Conservation (phyloP, 176 grass and related monocot genomes). For the Ensete ventricosum region DNA sequence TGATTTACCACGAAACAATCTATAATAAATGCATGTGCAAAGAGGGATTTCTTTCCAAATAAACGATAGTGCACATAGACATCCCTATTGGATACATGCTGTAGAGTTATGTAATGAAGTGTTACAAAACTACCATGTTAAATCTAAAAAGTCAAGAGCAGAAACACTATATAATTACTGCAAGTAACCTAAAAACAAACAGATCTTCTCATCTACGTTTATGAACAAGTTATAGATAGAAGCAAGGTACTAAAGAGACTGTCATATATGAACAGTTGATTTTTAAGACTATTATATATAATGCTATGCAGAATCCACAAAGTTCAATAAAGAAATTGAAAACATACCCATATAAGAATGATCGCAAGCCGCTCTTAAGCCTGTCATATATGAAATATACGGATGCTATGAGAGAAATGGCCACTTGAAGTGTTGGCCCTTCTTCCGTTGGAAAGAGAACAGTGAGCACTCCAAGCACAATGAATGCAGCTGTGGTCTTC, state of each 20-base stretch:
- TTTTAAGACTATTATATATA: background rate
- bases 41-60: too few relatives aligned
- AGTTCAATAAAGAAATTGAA: slow-evolving; percentile 20
- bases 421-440: slow-evolving; percentile 84
- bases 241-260: background rate
- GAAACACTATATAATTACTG: too few relatives aligned
- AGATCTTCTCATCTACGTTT: too few relatives aligned
- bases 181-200: too few relatives aligned
- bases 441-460: slow-evolving; percentile 79
- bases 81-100: too few relatives aligned
- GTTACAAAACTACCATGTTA: too few relatives aligned
- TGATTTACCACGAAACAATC: too few relatives aligned
- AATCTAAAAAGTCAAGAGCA: too few relatives aligned
- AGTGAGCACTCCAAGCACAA: slow-evolving; percentile 57
- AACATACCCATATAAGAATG: slow-evolving; percentile 84
- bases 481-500: slow-evolving; percentile 54
- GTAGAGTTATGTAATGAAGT: too few relatives aligned
- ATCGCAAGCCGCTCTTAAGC: slow-evolving; percentile 47
- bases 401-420: slow-evolving; percentile 60
- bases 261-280: background rate
- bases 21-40: too few relatives aligned
- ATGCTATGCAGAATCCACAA: slow-evolving; percentile 5
- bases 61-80: too few relatives aligned
- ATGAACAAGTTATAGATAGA: background rate
- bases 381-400: slow-evolving; percentile 85